Base-by-base conservation (phyloP, 2,329 filamentous ascomycete species). In the Arthrobotrys iridis region DNA sequence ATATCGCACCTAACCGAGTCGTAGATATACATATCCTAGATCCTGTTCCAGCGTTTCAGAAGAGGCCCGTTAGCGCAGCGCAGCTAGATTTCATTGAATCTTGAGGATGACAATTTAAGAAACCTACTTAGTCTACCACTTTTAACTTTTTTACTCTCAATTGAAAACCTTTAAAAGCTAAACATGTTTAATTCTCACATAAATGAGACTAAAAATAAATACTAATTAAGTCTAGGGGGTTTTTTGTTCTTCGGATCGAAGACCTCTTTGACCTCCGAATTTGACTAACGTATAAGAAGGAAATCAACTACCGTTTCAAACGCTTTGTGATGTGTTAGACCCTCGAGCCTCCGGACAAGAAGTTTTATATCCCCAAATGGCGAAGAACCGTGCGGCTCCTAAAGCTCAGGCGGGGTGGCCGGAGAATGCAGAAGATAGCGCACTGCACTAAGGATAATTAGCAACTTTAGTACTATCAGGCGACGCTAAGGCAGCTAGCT, bases 381-480 rank as follows among this genome's bases (percentile, higher is more conserved):
- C 28, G 35, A 52, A 20, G 46, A 52, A 52, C 46, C 28, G 46
- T 52, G 46, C 46, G 46, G 46, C 46, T 52, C 46, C 46, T 35
- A 52, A 52, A 52, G 13, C 46, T 28, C 46, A 20, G n/a, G n/a
- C 15, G 46, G 28, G 28, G 28, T 4, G 28, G 4, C 4, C 28
- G 4, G 46, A 5, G 30, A 52, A 52, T 48, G 45, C 11, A 48
- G 30, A 33, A 33, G 28, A 10, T 33, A 5, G 28, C 28, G 46
- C 46, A 52, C n/a, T n/a, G 26, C 10, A 30, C 41, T 24, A 24
- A n/a, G n/a, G n/a, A n/a, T n/a, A n/a, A 13, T 11, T 2, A 46
- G 4, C 15, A n/a, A 11, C 13, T 48, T 30, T 48, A 30, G 46
- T 15, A 52, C 10, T 11, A 28, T n/a, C 26, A 35, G 26, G 33